Evolutionary conservation across 164 flowering plant genomes (phyloP).

Genomic region (Piper betle): DNA sequence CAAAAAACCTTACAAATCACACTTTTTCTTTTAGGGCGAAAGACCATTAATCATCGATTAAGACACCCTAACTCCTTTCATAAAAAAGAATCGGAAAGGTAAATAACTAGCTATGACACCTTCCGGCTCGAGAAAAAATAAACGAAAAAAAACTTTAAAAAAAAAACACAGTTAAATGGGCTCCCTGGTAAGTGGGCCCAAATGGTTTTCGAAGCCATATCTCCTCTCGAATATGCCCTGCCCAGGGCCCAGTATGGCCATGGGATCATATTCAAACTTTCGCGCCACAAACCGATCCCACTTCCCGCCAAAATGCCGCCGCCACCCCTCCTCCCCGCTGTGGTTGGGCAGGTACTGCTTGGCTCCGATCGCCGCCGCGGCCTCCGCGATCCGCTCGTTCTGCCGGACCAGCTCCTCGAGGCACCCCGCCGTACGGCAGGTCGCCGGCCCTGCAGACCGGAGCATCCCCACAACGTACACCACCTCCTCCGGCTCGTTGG

Average conservation of each 20-base stretch:
- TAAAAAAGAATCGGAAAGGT: too few relatives aligned
- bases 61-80: not conserved
- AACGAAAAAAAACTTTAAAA: too few relatives aligned
- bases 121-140: too few relatives aligned
- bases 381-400: constrained; percentile 10
- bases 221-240: constrained; percentile 60
- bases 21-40: not conserved
- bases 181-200: not conserved
- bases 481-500: constrained; percentile 6
- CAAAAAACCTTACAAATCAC: not conserved
- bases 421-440: constrained; percentile 10
- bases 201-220: not conserved
- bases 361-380: constrained; percentile 27
- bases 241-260: constrained; percentile 73
- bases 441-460: constrained; percentile 11
- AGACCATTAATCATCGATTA: not conserved
- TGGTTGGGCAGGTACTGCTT: constrained; percentile 75
- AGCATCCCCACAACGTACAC: constrained; percentile 20
- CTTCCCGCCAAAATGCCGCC: constrained; percentile 55
- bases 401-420: constrained; percentile 8
- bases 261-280: constrained; percentile 63
- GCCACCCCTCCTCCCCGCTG: constrained; percentile 53
- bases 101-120: too few relatives aligned
- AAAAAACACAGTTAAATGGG: not conserved
- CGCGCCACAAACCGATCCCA: constrained; percentile 55